Percentiles rank a stretch among this genome's conserved stretches.
Evolutionary conservation across 2,329 filamentous ascomycete genomes (phyloP).

Genomic region (Diaporthe destruens): DNA sequence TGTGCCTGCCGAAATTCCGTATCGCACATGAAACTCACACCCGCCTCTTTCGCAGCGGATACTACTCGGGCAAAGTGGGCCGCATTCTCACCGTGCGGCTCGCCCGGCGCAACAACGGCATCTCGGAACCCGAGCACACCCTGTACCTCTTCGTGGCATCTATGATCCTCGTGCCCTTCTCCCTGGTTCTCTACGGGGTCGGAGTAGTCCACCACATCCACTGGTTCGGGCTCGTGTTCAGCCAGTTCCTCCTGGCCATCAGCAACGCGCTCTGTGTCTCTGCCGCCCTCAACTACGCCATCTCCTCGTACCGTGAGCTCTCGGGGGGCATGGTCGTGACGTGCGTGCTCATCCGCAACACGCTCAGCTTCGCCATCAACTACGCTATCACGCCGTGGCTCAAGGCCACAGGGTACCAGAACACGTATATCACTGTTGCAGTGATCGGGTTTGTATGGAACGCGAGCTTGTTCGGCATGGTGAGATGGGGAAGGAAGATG

Average conservation of each 20-base stretch:
- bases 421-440: conserved; percentile 54
- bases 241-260: conserved; percentile 48
- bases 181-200: conserved; percentile 44
- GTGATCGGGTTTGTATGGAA: conserved; percentile 54
- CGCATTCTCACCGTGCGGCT: conserved; percentile 43
- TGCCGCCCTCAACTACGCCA: conserved; percentile 48
- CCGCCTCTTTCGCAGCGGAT: conserved; percentile 46
- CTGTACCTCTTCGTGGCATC: conserved; percentile 44
- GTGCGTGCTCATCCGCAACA: conserved; percentile 53
- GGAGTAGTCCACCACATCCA: conserved; percentile 49
- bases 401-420: conserved; percentile 53
- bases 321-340: conserved; percentile 49
- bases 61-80: conserved; percentile 46
- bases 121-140: conserved; percentile 45
- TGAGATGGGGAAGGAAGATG: conserved; percentile 55
- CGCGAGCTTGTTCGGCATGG: conserved; percentile 58
- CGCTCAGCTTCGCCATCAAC: conserved; percentile 55
- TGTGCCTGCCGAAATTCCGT: background rate
- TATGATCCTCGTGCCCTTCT: conserved; percentile 43
- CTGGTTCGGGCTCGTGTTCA: conserved; percentile 50
- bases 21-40: conserved; percentile 1
- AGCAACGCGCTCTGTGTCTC: conserved; percentile 47
- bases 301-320: conserved; percentile 49
- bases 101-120: conserved; percentile 44
- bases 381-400: conserved; percentile 52